Evolutionary conservation across 1,139 yeast species (phyloP).

Genomic region (Yamadazyma dushanensis): DNA sequence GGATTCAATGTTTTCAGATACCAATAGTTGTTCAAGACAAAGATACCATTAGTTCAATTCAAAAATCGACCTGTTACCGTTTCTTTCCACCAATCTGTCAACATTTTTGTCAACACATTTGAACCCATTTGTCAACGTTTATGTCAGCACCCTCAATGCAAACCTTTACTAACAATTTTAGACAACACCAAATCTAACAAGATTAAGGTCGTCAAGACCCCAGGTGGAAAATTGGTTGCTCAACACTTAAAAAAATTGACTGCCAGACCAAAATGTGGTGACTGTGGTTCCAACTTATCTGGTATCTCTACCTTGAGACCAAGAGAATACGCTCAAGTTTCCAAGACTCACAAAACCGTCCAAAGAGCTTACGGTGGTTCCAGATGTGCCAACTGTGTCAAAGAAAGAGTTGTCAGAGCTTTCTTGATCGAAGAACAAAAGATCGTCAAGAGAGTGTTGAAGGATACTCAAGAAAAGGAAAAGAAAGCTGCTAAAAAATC

Average conservation of each 20-base stretch:
- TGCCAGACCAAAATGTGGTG: slow-evolving; percentile 98
- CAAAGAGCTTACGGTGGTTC: slow-evolving; percentile 99
- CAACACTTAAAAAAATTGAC: slow-evolving; percentile 96
- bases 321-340: slow-evolving; percentile 92
- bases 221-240: slow-evolving; percentile 98
- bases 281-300: slow-evolving; percentile 88
- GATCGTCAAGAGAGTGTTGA: slow-evolving; percentile 97
- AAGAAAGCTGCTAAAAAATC: slow-evolving; percentile 55
- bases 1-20: too few relatives aligned
- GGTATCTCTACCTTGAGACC: slow-evolving; percentile 97
- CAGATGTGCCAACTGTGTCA: slow-evolving; percentile 97
- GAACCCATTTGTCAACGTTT: too few relatives aligned
- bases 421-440: slow-evolving; percentile 99
- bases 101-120: too few relatives aligned
- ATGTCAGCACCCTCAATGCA: neutral
- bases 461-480: slow-evolving; percentile 90
- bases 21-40: too few relatives aligned
- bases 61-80: too few relatives aligned
- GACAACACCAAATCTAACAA: slow-evolving; percentile 99
- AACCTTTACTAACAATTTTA: slow-evolving; percentile 43
- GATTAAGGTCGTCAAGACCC: slow-evolving; percentile 99
- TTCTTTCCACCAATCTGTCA: too few relatives aligned
- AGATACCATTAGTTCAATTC: too few relatives aligned
- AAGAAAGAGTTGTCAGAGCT: slow-evolving; percentile 98
- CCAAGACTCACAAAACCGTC: slow-evolving; percentile 96